Conservation (phyloP, 768 basidiomycete genomes). For the Fomitopsis pulvina region DNA sequence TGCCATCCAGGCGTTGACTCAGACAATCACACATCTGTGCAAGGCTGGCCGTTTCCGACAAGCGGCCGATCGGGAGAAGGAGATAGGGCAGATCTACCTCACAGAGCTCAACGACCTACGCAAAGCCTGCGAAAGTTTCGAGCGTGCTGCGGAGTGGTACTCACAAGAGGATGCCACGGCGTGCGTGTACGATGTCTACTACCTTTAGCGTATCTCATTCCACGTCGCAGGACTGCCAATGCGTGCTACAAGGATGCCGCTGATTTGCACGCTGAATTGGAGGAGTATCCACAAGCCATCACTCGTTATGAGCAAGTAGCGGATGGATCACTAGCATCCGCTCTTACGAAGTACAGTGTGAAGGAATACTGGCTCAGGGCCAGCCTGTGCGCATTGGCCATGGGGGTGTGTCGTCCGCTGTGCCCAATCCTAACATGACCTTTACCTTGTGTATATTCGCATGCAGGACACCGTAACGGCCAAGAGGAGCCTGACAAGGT, state of each 20-base stretch:
- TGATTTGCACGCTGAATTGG: slow-evolving; percentile 86
- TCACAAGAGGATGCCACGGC: slow-evolving; percentile 94
- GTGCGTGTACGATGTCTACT: slow-evolving; percentile 42
- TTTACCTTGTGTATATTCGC: not conserved
- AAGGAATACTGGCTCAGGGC: slow-evolving; percentile 96
- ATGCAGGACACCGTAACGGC: slow-evolving; percentile 78
- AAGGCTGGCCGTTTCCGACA: slow-evolving; percentile 88
- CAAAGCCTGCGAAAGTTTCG: slow-evolving; percentile 87
- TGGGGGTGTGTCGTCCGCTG: slow-evolving; percentile 51
- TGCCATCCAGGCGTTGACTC: slow-evolving; percentile 79
- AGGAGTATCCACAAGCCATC: slow-evolving; percentile 81
- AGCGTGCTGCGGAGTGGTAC: slow-evolving; percentile 95
- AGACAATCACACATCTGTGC: slow-evolving; percentile 81
- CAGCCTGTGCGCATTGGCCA: slow-evolving; percentile 82
- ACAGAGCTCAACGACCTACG: slow-evolving; percentile 73
- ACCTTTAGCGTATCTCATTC: not conserved
- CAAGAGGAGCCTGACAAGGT: slow-evolving; percentile 70
- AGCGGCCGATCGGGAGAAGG: slow-evolving; percentile 96
- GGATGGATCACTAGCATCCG: slow-evolving; percentile 67
- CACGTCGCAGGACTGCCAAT: slow-evolving; percentile 76
- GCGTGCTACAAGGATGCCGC: slow-evolving; percentile 95
- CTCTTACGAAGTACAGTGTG: slow-evolving; percentile 95
- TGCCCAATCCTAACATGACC: not conserved
- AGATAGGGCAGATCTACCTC: slow-evolving; percentile 92
- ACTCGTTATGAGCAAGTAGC: slow-evolving; percentile 88